Evolutionary conservation across 768 basidiomycete genomes (phyloP).

Genomic region (Leccinum disarticulatum): DNA sequence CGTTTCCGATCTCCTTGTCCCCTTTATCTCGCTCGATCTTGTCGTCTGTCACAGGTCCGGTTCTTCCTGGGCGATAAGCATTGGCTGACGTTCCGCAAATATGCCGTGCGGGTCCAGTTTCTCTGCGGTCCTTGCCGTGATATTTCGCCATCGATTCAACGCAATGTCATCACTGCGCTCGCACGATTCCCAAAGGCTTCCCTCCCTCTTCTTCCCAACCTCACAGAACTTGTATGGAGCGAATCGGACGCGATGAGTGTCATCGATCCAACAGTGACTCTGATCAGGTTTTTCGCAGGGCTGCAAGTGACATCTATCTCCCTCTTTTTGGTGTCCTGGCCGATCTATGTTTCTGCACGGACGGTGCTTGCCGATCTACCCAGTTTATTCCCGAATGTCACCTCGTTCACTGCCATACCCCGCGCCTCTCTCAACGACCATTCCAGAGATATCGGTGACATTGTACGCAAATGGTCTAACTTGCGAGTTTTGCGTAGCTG

Average conservation of each 20-base stretch:
- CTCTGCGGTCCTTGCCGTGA: constrained; percentile 9
- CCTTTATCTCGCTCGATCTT: background rate
- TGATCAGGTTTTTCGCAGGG: constrained; percentile 16
- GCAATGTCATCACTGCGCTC: constrained; percentile 7
- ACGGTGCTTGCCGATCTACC: constrained; percentile 3
- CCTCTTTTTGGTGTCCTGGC: constrained; percentile 7
- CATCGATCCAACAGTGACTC: constrained; percentile 7
- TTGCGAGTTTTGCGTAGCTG: constrained; percentile 8
- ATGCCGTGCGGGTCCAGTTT: constrained; percentile 16
- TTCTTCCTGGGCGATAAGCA: constrained; percentile 10
- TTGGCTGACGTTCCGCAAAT: constrained; percentile 18
- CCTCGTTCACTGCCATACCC: constrained; percentile 13
- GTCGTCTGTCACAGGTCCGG: constrained; percentile 3
- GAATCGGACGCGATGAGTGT: constrained; percentile 1
- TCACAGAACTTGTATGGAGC: constrained; percentile 12
- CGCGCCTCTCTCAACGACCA: constrained; percentile 9
- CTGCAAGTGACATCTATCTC: constrained; percentile 3
- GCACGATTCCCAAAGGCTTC: constrained; percentile 10
- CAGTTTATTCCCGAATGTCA: constrained; percentile 17
- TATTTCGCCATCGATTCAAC: constrained; percentile 4
- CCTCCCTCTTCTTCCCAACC: constrained; percentile 17
- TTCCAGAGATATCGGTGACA: constrained; percentile 9
- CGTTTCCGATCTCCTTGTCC: background rate
- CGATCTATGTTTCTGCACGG: constrained; percentile 1
- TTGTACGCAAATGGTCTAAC: constrained; percentile 11